Conservation (phyloP, 768 basidiomycete genomes). For the Mycena chlorophos region DNA sequence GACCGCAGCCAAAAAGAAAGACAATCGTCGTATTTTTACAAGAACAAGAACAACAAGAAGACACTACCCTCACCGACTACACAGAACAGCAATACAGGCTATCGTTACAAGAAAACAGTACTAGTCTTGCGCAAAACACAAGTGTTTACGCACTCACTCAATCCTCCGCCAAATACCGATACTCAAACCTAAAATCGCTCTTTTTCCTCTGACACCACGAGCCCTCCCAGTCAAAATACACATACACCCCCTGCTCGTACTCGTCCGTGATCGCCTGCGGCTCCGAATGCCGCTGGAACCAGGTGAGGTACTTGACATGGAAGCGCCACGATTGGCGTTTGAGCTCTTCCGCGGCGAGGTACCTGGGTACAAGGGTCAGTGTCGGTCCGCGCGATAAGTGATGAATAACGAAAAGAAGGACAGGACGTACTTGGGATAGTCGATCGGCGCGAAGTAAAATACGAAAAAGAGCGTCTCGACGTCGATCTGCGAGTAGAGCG, state of each 20-base stretch:
- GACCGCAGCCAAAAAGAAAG: no score
- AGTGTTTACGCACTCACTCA: slow-evolving; percentile 37
- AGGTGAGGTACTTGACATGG: slow-evolving; percentile 98
- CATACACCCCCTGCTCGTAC: slow-evolving; percentile 98
- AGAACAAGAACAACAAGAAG: no score
- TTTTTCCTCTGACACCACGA: slow-evolving; percentile 99
- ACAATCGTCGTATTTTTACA: no score
- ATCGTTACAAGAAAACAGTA: neutral
- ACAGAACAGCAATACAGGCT: no score
- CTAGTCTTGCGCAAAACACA: neutral
- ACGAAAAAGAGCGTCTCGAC: slow-evolving; percentile 98
- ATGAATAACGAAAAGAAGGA: neutral
- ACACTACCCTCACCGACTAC: no score
- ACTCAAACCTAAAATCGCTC: slow-evolving; percentile 95
- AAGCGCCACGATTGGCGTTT: slow-evolving; percentile 99
- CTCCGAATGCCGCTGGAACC: slow-evolving; percentile 99
- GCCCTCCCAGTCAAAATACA: slow-evolving; percentile 99
- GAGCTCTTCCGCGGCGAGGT: slow-evolving; percentile 92
- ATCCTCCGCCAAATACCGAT: slow-evolving; percentile 92
- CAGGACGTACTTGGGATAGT: slow-evolving; percentile 86
- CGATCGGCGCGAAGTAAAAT: slow-evolving; percentile 96
- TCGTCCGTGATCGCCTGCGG: slow-evolving; percentile 99
- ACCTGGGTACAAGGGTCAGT: slow-evolving; percentile 46
- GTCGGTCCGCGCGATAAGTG: no score
- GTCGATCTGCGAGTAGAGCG: slow-evolving; percentile 87